Evolutionary conservation across 495 filamentous ascomycete genomes (phyloP).

Genomic region (Recurvomyces mirabilis): DNA sequence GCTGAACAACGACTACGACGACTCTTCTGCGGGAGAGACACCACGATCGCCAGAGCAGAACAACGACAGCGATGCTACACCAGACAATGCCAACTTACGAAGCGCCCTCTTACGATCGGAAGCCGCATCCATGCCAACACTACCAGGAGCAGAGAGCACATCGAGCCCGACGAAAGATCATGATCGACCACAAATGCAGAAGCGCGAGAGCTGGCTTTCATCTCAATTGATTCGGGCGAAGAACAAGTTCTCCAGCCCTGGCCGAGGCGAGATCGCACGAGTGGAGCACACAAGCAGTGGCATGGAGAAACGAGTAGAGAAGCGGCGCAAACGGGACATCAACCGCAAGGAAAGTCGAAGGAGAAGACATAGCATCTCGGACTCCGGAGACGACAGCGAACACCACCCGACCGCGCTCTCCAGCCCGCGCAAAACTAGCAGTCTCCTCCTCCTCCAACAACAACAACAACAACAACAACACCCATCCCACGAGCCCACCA

Average conservation of each 20-base stretch:
- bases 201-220: constrained; percentile 35
- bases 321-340: constrained; percentile 38
- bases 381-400: constrained; percentile 35
- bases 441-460: constrained; percentile 11
- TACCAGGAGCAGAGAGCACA: constrained; percentile 1
- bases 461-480: constrained; percentile 3
- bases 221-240: constrained; percentile 33
- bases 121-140: constrained; percentile 32
- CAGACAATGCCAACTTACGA: constrained; percentile 38
- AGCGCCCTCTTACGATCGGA: constrained; percentile 19
- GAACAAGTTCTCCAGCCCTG: constrained; percentile 32
- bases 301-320: constrained; percentile 41
- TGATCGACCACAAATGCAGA: constrained; percentile 13
- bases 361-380: constrained; percentile 30
- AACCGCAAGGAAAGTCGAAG: constrained; percentile 29
- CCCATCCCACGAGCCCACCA: neutral
- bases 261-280: constrained; percentile 47
- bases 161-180: constrained; percentile 6
- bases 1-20: constrained; percentile 57
- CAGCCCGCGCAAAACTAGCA: constrained; percentile 24
- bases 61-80: constrained; percentile 57
- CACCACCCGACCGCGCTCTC: constrained; percentile 2
- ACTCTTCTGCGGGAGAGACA: constrained; percentile 65
- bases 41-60: constrained; percentile 58
- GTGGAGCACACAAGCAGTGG: constrained; percentile 43